Percentiles rank a stretch among this genome's conserved stretches.
These are phyloP conservation scores for Colletotrichum australisinense DNA, from an alignment of 2,329 filamentous ascomycete species.

Conservation along the genomic window DNA sequence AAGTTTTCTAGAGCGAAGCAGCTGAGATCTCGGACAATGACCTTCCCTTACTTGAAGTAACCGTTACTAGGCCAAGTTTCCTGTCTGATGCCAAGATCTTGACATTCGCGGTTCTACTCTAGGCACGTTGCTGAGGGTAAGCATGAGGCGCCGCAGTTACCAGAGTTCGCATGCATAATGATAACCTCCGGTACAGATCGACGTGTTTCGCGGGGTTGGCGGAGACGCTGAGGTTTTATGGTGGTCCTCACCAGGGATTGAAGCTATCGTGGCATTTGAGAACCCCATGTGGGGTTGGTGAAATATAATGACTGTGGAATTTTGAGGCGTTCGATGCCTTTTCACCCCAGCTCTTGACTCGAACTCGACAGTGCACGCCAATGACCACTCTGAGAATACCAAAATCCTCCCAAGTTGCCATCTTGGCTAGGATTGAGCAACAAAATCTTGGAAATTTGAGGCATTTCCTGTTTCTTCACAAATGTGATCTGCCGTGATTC, in stretches of 20 bases:
- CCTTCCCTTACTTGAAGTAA: too few species aligned
- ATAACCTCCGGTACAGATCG: neutral
- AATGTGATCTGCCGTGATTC: neutral
- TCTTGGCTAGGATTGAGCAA: neutral
- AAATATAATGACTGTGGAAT: neutral
- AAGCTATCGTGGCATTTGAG: conserved; percentile 27
- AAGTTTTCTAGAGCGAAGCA: too few species aligned
- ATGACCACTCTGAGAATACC: too few species aligned
- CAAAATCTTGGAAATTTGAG: neutral
- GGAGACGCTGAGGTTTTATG: neutral
- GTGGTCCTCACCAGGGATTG: conserved; percentile 18
- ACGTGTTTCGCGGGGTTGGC: neutral
- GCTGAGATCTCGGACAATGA: too few species aligned
- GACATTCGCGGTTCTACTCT: neutral
- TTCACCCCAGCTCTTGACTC: neutral
- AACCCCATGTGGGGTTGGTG: conserved; percentile 17
- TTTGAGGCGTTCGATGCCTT: neutral
- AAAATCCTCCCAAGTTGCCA: neutral
- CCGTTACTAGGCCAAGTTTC: too few species aligned
- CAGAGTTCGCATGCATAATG: neutral
- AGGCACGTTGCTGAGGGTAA: too few species aligned
- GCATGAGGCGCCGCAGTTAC: neutral
- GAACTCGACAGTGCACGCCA: neutral
- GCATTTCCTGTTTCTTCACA: neutral
- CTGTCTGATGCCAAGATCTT: neutral